These are phyloP conservation scores for Amanita rubescens DNA, from an alignment of 768 basidiomycete species.

Conservation along the genomic window DNA sequence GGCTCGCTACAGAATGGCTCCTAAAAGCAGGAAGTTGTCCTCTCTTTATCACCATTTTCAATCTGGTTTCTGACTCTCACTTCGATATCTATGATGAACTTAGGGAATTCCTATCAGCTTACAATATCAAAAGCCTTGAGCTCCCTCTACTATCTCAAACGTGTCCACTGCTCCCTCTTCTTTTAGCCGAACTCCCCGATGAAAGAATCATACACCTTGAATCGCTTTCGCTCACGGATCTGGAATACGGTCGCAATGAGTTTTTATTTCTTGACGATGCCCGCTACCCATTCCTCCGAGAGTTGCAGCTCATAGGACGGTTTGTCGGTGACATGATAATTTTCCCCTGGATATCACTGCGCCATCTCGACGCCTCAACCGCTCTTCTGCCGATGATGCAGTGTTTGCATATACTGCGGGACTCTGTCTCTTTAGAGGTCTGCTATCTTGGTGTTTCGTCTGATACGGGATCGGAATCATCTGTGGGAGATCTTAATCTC, in stretches of 20 bases:
- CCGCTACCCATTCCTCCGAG: not conserved
- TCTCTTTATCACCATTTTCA: not conserved
- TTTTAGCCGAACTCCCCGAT: not conserved
- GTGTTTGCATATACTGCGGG: not conserved
- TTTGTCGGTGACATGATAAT: not conserved
- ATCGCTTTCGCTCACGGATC: not conserved
- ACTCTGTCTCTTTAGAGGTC: not conserved
- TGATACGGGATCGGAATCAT: not conserved
- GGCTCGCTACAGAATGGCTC: not conserved
- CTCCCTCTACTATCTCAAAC: not conserved
- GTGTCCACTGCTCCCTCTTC: not conserved
- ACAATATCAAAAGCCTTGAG: not conserved
- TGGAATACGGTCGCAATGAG: not conserved
- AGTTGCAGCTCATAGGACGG: not conserved
- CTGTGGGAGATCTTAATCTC: not conserved
- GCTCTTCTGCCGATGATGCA: not conserved
- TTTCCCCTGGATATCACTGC: not conserved
- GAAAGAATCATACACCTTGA: not conserved
- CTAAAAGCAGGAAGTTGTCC: not conserved
- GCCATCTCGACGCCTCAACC: not conserved
- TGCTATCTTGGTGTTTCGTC: not conserved
- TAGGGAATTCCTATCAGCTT: not conserved
- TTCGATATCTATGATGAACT: not conserved
- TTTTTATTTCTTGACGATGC: not conserved
- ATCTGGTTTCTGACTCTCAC: not conserved